Conservation (phyloP, 345 rosid species). For the Eutrema japonicum region DNA sequence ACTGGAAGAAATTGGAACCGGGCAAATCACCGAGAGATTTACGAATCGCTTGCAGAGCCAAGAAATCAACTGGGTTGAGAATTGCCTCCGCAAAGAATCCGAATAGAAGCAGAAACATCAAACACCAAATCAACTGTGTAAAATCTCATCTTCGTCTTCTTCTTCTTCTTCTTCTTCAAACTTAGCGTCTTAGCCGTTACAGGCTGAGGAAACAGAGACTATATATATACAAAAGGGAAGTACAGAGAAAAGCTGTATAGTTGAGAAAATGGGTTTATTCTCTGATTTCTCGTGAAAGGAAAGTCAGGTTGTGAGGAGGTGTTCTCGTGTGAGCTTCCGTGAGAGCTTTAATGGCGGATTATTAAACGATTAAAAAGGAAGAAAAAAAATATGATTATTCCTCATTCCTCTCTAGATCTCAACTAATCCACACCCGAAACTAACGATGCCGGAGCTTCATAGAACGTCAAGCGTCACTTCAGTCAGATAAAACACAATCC, state of each 20-base stretch:
- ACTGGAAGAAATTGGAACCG: too few relatives aligned
- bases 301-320: constrained; percentile 36
- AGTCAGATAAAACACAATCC: too few relatives aligned
- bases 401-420: too few relatives aligned
- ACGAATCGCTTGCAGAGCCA: constrained; percentile 9
- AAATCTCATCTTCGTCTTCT: constrained; percentile 25
- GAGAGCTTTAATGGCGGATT: constrained; percentile 64
- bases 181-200: constrained; percentile 13
- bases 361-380: constrained; percentile 31
- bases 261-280: constrained; percentile 18
- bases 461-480: too few relatives aligned
- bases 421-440: too few relatives aligned
- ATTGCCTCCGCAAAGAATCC: constrained; percentile 48
- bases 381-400: not conserved
- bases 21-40: too few relatives aligned
- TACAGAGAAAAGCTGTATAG: constrained; percentile 39
- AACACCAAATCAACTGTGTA: constrained; percentile 26
- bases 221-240: constrained; percentile 20
- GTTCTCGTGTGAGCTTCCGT: constrained; percentile 67
- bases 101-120: constrained; percentile 35
- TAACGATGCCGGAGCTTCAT: too few relatives aligned
- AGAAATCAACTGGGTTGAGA: constrained; percentile 87
- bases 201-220: constrained; percentile 30
- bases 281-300: constrained; percentile 60
- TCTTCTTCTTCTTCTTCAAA: not conserved